phyloP scores from a whole-genome alignment of 768 basidiomycete species.

The Cystofilobasidium macerans region DNA sequence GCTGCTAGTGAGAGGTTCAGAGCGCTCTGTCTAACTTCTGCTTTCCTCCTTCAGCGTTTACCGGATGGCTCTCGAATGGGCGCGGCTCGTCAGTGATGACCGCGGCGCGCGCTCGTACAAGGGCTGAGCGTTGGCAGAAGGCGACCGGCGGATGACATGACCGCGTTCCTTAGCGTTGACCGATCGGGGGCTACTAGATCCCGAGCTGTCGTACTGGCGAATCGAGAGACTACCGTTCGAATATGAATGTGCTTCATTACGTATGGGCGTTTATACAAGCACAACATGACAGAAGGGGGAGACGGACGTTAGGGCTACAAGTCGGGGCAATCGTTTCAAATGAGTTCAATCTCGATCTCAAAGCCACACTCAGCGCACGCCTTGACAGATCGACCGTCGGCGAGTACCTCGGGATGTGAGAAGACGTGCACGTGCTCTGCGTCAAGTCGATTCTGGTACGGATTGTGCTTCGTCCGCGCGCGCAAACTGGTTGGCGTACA shows the following conservation, averaged over 20 bases:
- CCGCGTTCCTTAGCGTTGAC: too few species aligned
- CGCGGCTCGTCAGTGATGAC: conserved; percentile 71
- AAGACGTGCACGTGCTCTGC: conserved; percentile 81
- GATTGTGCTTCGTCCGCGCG: conserved; percentile 70
- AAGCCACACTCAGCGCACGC: conserved; percentile 84
- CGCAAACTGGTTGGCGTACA: conserved; percentile 43
- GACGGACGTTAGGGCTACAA: too few species aligned
- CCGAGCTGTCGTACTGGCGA: too few species aligned
- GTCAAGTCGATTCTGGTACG: conserved; percentile 78
- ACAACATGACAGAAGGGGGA: too few species aligned
- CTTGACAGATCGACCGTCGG: conserved; percentile 48
- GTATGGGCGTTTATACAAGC: too few species aligned
- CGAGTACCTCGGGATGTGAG: conserved; percentile 39
- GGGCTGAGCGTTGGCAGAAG: too few species aligned
- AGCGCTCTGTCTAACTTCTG: neutral
- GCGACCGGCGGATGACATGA: too few species aligned
- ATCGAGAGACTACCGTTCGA: too few species aligned
- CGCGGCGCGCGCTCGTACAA: conserved; percentile 45
- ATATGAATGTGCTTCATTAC: too few species aligned
- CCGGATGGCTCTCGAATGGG: conserved; percentile 78
- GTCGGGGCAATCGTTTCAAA: conserved; percentile 41
- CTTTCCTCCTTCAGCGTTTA: conserved; percentile 45
- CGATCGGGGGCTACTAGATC: too few species aligned
- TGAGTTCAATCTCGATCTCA: conserved; percentile 74
- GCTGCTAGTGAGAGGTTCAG: neutral